phyloP scores from a whole-genome alignment of 148 eudicot species.

The Fallopia convolvulus region DNA sequence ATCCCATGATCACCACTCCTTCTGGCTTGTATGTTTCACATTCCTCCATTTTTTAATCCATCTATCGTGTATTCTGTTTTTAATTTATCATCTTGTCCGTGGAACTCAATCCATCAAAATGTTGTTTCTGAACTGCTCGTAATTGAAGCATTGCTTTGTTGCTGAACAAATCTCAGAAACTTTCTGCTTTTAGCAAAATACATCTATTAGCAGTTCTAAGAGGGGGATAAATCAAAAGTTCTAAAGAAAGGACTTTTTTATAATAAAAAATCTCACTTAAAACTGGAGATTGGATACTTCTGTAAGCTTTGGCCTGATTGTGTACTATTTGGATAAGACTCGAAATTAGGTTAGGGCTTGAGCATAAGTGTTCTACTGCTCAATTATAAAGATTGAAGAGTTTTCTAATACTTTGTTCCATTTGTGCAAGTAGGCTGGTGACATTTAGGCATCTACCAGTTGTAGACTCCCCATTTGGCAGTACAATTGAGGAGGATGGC shows the following conservation, averaged over 20 bases:
- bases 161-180: background rate
- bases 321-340: background rate
- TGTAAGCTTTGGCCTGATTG: background rate
- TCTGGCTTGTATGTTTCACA: conserved; percentile 66
- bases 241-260: background rate
- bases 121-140: too few species aligned
- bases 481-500: too few species aligned
- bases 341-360: background rate
- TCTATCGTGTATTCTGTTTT: too few species aligned
- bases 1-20: conserved; percentile 99
- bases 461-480: too few species aligned
- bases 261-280: background rate
- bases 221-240: background rate
- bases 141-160: too few species aligned
- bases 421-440: too few species aligned
- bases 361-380: background rate
- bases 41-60: too few species aligned
- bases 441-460: too few species aligned
- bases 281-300: background rate
- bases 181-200: background rate
- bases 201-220: background rate
- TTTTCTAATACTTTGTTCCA: too few species aligned
- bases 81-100: too few species aligned
- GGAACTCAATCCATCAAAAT: too few species aligned
- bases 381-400: too few species aligned